Conservation (phyloP, 2,329 filamentous ascomycete genomes). For the Fusarium chuoi region DNA sequence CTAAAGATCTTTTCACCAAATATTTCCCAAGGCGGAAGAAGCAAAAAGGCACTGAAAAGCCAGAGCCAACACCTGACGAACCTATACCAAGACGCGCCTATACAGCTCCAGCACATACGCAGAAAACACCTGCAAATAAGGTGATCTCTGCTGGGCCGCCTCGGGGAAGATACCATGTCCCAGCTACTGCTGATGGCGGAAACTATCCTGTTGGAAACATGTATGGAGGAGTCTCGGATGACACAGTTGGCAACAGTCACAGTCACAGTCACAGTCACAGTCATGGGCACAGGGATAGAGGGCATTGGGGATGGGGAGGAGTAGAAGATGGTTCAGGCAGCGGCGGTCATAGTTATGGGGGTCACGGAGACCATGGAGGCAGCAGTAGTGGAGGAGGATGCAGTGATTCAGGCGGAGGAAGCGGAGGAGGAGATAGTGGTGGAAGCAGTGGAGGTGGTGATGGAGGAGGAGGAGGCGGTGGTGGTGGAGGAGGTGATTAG, state of each 20-base stretch:
- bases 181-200: background rate
- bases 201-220: background rate
- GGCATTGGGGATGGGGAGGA: conserved; percentile 3
- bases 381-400: conserved; percentile 1
- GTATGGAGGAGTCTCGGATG: background rate
- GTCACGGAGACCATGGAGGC: background rate
- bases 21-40: background rate
- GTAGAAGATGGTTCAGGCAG: background rate
- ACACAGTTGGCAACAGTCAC: background rate
- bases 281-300: background rate
- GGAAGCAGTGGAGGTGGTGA: background rate
- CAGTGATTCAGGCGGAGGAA: background rate
- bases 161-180: background rate
- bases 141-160: background rate
- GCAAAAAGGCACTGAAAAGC: conserved; percentile 5
- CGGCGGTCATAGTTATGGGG: background rate
- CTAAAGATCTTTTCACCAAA: conserved; percentile 14
- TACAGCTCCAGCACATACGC: background rate
- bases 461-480: background rate
- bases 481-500: background rate
- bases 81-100: background rate
- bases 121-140: background rate
- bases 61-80: background rate
- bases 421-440: background rate
- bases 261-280: background rate